These are phyloP conservation scores for Ophiostoma perfectum DNA, from an alignment of 2,329 filamentous ascomycete species.

Conservation along the genomic window DNA sequence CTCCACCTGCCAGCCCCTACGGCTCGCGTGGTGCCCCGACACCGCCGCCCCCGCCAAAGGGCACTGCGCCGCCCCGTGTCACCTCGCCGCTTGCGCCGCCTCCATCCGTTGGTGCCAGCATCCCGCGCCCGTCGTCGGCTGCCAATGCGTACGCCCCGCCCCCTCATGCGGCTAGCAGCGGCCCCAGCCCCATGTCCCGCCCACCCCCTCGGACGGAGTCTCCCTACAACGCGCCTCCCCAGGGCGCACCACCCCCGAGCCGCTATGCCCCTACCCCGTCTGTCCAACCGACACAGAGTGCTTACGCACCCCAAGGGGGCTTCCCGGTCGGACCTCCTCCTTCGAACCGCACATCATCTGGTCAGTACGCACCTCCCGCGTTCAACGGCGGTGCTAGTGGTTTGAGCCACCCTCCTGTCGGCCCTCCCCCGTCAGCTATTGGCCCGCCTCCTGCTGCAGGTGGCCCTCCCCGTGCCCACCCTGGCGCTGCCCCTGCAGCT, in stretches of 20 bases:
- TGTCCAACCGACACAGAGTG: neutral
- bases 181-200: constrained; percentile 38
- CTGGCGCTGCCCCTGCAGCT: constrained; percentile 14
- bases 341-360: constrained; percentile 43
- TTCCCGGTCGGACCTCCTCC: constrained; percentile 34
- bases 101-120: constrained; percentile 43
- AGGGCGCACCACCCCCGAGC: constrained; percentile 62
- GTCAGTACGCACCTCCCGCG: constrained; percentile 57
- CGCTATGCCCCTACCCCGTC: constrained; percentile 68
- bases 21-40: constrained; percentile 45
- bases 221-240: constrained; percentile 77
- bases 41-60: constrained; percentile 69
- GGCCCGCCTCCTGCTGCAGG: constrained; percentile 26
- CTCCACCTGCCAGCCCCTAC: constrained; percentile 55
- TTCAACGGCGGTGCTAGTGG: constrained; percentile 38
- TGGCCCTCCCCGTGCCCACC: constrained; percentile 35
- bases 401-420: constrained; percentile 27
- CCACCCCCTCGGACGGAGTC: constrained; percentile 70
- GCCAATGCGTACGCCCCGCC: constrained; percentile 62
- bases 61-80: constrained; percentile 61
- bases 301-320: neutral
- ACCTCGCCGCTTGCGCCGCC: constrained; percentile 63
- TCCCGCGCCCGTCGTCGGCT: constrained; percentile 48
- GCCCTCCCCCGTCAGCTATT: constrained; percentile 39
- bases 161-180: constrained; percentile 35